phyloP scores from a whole-genome alignment of 257 asterid genomes.

The Capsicum chinense region DNA sequence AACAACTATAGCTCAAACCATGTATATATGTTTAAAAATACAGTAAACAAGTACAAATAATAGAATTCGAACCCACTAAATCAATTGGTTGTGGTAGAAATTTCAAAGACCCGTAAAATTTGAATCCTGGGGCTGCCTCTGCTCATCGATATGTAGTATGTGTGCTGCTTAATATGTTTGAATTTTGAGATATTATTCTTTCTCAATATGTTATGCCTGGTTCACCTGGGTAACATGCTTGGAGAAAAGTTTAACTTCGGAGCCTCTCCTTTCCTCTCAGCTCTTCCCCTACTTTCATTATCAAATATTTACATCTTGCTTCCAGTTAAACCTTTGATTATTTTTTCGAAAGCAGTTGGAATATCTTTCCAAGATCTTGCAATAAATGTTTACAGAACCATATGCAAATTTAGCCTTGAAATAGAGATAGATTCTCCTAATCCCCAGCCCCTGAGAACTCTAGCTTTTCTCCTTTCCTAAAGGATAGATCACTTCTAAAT shows the following conservation, averaged over 20 bases:
- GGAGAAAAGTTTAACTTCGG: neutral
- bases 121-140: neutral
- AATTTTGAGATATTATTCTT: constrained; percentile 14
- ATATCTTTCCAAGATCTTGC: constrained; percentile 12
- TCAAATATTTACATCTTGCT: neutral
- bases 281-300: neutral
- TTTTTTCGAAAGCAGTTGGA: neutral
- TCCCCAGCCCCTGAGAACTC: neutral
- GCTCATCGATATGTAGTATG: neutral
- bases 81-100: neutral
- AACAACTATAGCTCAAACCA: neutral
- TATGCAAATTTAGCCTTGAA: neutral
- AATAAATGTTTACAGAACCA: constrained; percentile 1
- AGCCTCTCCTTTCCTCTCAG: constrained; percentile 9
- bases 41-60: neutral
- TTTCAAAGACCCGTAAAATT: neutral
- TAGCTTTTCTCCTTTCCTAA: neutral
- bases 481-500: constrained; percentile 17
- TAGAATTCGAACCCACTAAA: neutral
- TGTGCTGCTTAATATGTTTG: neutral
- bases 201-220: neutral
- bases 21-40: neutral
- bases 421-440: constrained; percentile 17
- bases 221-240: constrained; percentile 1
- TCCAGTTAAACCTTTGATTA: neutral